Conservation (phyloP, 1,284 basidiomycete species). For the Coniophora puteana region DNA sequence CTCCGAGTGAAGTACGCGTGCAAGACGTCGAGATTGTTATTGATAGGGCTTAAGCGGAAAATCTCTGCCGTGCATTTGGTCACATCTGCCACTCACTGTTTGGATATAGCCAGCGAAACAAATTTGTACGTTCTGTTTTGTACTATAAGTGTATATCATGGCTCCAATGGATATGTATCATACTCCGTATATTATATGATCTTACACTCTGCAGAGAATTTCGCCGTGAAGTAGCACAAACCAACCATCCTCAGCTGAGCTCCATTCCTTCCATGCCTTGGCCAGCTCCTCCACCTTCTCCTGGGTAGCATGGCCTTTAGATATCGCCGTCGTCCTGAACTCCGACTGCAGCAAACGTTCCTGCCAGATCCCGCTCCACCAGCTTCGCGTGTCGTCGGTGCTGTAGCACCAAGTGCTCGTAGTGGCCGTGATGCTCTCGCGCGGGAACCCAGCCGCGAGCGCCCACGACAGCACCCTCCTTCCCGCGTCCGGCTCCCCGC, state of each 20-base stretch:
- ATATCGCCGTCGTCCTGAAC: conserved; percentile 25
- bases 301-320: conserved; percentile 22
- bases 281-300: conserved; percentile 23
- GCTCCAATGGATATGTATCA: no score
- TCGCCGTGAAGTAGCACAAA: conserved; percentile 32
- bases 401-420: conserved; percentile 32
- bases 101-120: no score
- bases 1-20: no score
- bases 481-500: conserved; percentile 23
- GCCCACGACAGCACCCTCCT: conserved; percentile 23
- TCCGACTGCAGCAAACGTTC: conserved; percentile 29
- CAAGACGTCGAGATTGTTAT: no score
- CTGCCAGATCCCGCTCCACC: conserved; percentile 32
- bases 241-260: conserved; percentile 30
- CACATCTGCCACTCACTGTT: no score
- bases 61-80: no score
- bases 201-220: conserved; percentile 21
- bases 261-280: conserved; percentile 29
- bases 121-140: no score
- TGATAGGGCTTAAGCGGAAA: no score
- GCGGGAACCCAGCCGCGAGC: conserved; percentile 21
- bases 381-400: conserved; percentile 29
- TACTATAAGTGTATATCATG: no score
- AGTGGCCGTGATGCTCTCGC: conserved; percentile 21
- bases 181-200: no score